Conservation (phyloP, 495 filamentous ascomycete genomes). For the Massariosphaeria phaeospora region DNA sequence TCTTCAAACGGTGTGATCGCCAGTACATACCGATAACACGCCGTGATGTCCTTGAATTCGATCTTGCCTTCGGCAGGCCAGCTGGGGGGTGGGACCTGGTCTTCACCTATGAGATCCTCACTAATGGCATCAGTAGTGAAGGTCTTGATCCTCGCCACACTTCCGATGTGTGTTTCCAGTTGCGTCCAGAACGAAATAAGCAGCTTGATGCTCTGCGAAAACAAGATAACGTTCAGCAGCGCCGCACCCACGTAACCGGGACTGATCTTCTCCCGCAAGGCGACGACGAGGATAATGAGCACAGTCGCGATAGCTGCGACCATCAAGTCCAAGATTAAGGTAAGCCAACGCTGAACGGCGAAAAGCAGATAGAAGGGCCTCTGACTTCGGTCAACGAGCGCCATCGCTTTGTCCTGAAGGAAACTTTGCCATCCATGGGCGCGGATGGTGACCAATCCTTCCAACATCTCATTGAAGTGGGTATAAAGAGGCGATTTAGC, state of each 20-base stretch:
- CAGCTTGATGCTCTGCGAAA: conserved; percentile 50
- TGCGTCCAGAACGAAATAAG: conserved; percentile 55
- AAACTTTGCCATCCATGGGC: conserved; percentile 54
- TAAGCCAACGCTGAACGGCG: conserved; percentile 45
- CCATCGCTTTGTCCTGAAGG: conserved; percentile 39
- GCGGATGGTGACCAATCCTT: conserved; percentile 48
- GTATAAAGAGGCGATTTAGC: conserved; percentile 37
- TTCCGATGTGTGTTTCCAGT: conserved; percentile 55
- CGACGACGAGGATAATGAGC: conserved; percentile 28
- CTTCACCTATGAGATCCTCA: conserved; percentile 48
- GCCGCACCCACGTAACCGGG: conserved; percentile 55
- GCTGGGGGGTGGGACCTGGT: conserved; percentile 38
- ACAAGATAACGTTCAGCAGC: conserved; percentile 53
- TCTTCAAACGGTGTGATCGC: too few species aligned
- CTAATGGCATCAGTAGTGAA: conserved; percentile 49
- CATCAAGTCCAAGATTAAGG: conserved; percentile 33
- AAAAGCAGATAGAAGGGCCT: conserved; percentile 57
- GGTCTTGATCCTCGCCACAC: conserved; percentile 54
- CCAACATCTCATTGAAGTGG: conserved; percentile 43
- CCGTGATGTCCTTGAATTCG: conserved; percentile 41
- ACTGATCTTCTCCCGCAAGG: conserved; percentile 37
- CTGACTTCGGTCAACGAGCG: conserved; percentile 55
- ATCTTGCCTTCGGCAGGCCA: conserved; percentile 53
- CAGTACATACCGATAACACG: conserved; percentile 37
- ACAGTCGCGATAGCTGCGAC: conserved; percentile 31